These are phyloP conservation scores for Penicillium longicatenatum DNA, from an alignment of 495 filamentous ascomycete genomes.

Conservation along the genomic window DNA sequence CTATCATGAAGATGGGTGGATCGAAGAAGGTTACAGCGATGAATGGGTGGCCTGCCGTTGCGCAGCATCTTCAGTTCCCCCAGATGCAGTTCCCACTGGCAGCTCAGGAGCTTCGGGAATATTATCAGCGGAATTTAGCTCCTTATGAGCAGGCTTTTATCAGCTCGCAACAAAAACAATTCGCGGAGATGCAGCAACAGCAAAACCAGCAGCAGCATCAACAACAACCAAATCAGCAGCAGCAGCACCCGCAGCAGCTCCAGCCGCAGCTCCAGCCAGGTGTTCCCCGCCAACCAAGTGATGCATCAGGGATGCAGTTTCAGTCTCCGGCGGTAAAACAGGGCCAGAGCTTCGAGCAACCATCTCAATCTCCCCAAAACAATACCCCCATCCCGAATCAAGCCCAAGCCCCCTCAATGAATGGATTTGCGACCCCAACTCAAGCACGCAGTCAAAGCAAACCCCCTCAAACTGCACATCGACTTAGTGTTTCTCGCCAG, in stretches of 20 bases:
- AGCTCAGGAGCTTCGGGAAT: conserved; percentile 64
- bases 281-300: conserved; percentile 35
- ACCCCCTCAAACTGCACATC: conserved; percentile 39
- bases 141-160: conserved; percentile 75
- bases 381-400: conserved; percentile 35
- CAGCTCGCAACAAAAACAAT: conserved; percentile 58
- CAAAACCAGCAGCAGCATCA: conserved; percentile 30
- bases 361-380: conserved; percentile 41
- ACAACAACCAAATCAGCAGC: conserved; percentile 1
- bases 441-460: conserved; percentile 43
- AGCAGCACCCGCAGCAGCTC: conserved; percentile 5
- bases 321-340: conserved; percentile 42
- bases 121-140: conserved; percentile 73
- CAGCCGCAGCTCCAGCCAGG: conserved; percentile 35
- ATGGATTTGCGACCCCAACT: conserved; percentile 49
- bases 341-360: conserved; percentile 33
- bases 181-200: conserved; percentile 55
- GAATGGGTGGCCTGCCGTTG: conserved; percentile 72
- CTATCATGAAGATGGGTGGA: conserved; percentile 75
- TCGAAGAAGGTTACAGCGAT: conserved; percentile 68
- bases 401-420: conserved; percentile 32
- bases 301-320: conserved; percentile 41
- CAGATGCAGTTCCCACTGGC: conserved; percentile 65
- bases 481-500: conserved; percentile 39
- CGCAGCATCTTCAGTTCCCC: conserved; percentile 65